Conservation (phyloP, 306 rosid genomes). For the Castanea sativa region DNA sequence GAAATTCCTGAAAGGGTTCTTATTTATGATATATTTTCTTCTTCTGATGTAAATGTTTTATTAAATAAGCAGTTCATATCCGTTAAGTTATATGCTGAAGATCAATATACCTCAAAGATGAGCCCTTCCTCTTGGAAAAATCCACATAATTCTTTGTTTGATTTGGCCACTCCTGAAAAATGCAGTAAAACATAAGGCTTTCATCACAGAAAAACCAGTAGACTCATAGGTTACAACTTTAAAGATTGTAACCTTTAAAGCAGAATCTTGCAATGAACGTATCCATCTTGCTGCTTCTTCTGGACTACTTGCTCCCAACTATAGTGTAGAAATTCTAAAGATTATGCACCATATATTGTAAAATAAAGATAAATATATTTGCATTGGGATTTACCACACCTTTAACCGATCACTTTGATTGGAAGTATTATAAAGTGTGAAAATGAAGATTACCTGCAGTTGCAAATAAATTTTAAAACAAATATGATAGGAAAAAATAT, state of each 20-base stretch:
- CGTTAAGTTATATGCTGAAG: background rate
- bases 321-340: conserved; percentile 20
- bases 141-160: conserved; percentile 42
- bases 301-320: conserved; percentile 88
- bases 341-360: conserved; percentile 13
- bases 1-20: background rate
- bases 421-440: conserved; percentile 67
- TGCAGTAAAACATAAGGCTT: conserved; percentile 20
- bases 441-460: conserved; percentile 61
- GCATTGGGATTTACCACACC: conserved; percentile 40
- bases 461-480: conserved; percentile 20
- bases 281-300: conserved; percentile 96
- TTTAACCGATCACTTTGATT: conserved; percentile 70
- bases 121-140: conserved; percentile 34
- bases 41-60: background rate
- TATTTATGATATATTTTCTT: background rate
- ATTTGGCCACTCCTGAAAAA: conserved; percentile 54
- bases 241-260: conserved; percentile 55
- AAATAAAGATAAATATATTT: background rate
- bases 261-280: conserved; percentile 64
- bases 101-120: conserved; percentile 51
- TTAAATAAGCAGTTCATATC: background rate
- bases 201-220: conserved; percentile 19
- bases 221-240: conserved; percentile 5
- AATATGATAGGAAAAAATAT: conserved; percentile 5